Evolutionary conservation across 2,329 filamentous ascomycete species (phyloP).

Genomic region (Aspergillus thermomutatus): DNA sequence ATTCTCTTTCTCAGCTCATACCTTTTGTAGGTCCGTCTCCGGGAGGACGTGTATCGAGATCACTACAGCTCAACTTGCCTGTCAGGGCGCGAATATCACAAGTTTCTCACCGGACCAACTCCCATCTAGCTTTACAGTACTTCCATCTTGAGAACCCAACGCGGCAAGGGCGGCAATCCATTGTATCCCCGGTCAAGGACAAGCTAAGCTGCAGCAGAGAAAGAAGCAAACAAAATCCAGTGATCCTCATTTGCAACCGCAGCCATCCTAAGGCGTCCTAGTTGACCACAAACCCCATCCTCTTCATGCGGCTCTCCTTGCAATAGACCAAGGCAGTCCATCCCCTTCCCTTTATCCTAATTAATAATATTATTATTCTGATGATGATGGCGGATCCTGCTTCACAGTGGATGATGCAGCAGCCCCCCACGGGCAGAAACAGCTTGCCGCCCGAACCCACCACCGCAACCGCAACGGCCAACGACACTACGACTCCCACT

Average conservation of each 20-base stretch:
- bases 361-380: constrained; percentile 1
- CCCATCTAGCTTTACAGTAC: not conserved
- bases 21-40: too few species aligned
- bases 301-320: constrained; percentile 6
- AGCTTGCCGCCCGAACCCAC: constrained; percentile 16
- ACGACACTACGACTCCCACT: constrained; percentile 5
- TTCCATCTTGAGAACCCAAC: not conserved
- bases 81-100: not conserved
- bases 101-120: too few species aligned
- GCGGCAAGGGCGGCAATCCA: constrained; percentile 5
- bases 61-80: not conserved
- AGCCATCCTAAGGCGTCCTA: not conserved
- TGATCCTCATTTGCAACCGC: not conserved
- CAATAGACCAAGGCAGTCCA: constrained; percentile 4
- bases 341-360: too few species aligned
- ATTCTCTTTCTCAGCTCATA: not conserved
- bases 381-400: constrained; percentile 23
- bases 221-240: not conserved
- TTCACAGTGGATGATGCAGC: constrained; percentile 7
- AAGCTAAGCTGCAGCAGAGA: not conserved
- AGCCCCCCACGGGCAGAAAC: constrained; percentile 24
- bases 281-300: constrained; percentile 1
- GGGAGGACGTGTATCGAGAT: too few species aligned
- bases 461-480: constrained; percentile 4
- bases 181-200: not conserved